A percentile compares a stretch with the other conserved stretches of the same genome.
Conservation (phyloP, 108 stramenopile species). For the Skeletonema potamos region DNA sequence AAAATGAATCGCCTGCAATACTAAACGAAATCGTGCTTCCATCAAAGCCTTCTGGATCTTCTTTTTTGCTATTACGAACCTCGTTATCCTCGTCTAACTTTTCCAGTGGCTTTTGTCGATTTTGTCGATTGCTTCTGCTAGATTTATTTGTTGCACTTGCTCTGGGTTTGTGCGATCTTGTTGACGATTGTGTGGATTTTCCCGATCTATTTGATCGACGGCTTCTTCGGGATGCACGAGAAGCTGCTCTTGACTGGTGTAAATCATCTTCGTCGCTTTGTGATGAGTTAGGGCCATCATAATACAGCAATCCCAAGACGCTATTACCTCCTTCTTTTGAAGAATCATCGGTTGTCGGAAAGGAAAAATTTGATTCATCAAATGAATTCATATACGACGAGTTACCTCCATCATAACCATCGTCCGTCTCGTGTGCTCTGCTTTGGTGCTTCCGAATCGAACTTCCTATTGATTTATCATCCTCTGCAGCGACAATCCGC, state of each 20-base stretch:
- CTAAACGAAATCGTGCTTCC: not conserved
- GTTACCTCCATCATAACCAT: not conserved
- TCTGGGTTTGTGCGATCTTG: not conserved
- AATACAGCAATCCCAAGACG: not conserved
- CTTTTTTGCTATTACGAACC: not conserved
- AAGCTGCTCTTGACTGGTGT: not conserved
- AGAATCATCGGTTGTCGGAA: not conserved
- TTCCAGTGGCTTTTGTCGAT: not conserved
- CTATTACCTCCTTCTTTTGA: not conserved
- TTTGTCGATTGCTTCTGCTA: not conserved
- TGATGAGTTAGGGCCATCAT: not conserved
- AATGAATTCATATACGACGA: not conserved
- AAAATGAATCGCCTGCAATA: not conserved
- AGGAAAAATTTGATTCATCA: not conserved
- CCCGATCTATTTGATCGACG: not conserved
- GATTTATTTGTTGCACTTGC: not conserved
- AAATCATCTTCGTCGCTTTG: not conserved
- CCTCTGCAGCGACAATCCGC: not conserved
- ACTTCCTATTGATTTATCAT: not conserved
- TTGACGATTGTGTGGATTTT: not conserved
- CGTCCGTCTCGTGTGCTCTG: not conserved
- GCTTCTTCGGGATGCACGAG: constrained; percentile 1
- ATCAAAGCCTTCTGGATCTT: not conserved
- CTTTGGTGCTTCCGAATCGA: not conserved
- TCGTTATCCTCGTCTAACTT: not conserved